Evolutionary conservation across 768 basidiomycete species (phyloP).

Genomic region (Russula earlei): DNA sequence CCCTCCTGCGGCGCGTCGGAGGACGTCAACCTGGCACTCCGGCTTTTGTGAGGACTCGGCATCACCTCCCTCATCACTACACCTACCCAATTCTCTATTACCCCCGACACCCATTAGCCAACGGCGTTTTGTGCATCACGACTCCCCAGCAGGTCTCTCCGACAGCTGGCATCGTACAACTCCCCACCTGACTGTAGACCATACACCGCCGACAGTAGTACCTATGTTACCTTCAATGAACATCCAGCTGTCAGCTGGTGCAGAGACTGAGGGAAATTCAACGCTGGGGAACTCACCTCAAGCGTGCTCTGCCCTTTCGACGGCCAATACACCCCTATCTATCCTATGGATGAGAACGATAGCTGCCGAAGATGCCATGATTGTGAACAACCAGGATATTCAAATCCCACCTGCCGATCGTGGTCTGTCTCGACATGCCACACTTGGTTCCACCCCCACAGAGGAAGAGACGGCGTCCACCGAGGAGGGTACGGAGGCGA

Average conservation of each 20-base stretch:
- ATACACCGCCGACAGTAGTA: background rate
- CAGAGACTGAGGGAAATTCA: background rate
- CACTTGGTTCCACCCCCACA: background rate
- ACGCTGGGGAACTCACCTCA: background rate
- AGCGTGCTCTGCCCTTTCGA: background rate
- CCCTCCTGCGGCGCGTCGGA: conserved; percentile 6
- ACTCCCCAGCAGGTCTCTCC: background rate
- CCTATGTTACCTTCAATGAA: background rate
- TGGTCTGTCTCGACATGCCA: background rate
- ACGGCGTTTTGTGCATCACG: background rate
- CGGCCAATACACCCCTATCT: too few species aligned
- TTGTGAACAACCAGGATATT: background rate
- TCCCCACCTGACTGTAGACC: background rate
- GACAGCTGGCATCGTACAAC: background rate
- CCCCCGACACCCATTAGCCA: background rate
- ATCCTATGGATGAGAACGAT: background rate
- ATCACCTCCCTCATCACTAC: background rate
- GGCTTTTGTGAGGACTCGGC: background rate
- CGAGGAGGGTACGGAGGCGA: background rate
- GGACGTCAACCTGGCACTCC: conserved; percentile 11
- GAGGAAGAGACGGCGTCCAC: background rate
- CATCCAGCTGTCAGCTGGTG: background rate
- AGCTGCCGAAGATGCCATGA: background rate
- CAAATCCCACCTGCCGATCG: background rate
- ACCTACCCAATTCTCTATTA: background rate